phyloP scores from a whole-genome alignment of 1,284 basidiomycete genomes.

The Ustilago hordei region DNA sequence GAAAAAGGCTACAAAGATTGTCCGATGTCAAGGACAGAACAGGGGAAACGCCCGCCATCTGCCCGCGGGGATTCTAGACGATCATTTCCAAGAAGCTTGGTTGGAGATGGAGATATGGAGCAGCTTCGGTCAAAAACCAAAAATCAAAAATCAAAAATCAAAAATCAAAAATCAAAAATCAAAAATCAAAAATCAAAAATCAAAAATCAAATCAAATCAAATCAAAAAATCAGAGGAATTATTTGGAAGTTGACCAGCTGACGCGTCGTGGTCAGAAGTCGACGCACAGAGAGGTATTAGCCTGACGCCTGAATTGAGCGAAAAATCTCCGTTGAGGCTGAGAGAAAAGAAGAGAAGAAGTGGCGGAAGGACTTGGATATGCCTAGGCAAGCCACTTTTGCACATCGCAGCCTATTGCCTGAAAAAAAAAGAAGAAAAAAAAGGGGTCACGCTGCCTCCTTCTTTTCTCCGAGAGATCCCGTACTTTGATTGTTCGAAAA shows the following conservation, averaged over 20 bases:
- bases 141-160: too few relatives aligned
- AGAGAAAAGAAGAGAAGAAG: neutral
- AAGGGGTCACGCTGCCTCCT: neutral
- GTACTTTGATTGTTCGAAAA: neutral
- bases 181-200: too few relatives aligned
- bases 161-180: too few relatives aligned
- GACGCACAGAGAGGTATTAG: neutral
- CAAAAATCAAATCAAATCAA: neutral
- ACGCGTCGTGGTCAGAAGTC: neutral
- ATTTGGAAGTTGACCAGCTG: neutral
- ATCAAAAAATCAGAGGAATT: neutral
- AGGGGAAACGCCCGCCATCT: neutral
- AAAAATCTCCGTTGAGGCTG: neutral
- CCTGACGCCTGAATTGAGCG: neutral
- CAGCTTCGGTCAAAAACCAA: slow-evolving; percentile 9
- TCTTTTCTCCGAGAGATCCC: neutral
- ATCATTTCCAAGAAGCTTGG: neutral
- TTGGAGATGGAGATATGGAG: neutral
- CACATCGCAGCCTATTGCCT: neutral
- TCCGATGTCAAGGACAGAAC: slow-evolving; percentile 4
- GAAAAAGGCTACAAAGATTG: neutral
- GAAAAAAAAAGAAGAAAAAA: neutral
- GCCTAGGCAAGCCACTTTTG: neutral
- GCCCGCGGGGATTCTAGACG: neutral
- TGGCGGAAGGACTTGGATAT: neutral